These are phyloP conservation scores for Syzygium syzygioides DNA, from an alignment of 441 rosid species.

Conservation along the genomic window DNA sequence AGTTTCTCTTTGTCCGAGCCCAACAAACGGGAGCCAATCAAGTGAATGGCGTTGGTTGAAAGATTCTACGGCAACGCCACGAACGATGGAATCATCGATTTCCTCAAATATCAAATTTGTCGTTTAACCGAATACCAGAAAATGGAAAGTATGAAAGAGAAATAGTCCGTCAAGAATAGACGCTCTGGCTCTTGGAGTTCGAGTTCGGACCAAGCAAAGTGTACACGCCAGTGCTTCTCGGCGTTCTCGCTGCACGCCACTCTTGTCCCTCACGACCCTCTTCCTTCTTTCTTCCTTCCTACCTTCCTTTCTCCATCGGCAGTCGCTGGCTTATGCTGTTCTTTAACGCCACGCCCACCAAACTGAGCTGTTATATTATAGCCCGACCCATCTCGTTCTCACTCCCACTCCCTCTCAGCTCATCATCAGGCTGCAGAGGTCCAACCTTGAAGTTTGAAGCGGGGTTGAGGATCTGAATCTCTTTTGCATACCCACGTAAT, in stretches of 20 bases:
- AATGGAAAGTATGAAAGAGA: too few relatives aligned
- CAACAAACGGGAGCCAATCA: not conserved
- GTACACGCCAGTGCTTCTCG: conserved; percentile 11
- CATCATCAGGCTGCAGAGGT: not conserved
- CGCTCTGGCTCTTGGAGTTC: not conserved
- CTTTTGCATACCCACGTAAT: not conserved
- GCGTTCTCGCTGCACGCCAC: not conserved
- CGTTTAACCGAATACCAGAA: not conserved
- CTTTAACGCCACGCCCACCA: not conserved
- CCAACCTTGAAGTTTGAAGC: not conserved
- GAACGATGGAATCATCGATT: not conserved
- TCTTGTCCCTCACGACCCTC: not conserved
- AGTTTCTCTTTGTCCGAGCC: not conserved
- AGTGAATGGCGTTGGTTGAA: not conserved
- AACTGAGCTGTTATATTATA: not conserved
- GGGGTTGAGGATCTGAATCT: not conserved
- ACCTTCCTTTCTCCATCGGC: not conserved
- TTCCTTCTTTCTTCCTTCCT: not conserved
- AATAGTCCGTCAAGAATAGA: not conserved
- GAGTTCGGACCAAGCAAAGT: not conserved
- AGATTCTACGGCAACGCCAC: not conserved
- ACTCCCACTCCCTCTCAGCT: not conserved
- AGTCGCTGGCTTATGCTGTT: not conserved
- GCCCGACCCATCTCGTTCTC: not conserved
- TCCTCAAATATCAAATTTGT: not conserved